Conservation (phyloP, 257 asterid genomes). For the Fraxinus excelsior region DNA sequence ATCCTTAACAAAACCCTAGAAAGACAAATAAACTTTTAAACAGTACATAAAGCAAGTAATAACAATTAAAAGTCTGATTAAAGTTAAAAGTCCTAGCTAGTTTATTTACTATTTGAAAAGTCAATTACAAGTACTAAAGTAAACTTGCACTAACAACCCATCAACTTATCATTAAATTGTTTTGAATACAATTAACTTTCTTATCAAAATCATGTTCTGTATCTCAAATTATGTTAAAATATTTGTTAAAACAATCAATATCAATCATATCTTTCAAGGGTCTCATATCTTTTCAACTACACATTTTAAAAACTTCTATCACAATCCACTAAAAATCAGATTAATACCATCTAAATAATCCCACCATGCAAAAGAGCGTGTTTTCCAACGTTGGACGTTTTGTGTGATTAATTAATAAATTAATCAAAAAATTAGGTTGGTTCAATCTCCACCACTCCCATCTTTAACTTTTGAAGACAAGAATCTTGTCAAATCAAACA, state of each 20-base stretch:
- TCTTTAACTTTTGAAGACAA: conserved; percentile 46
- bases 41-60: not conserved
- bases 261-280: too few species aligned
- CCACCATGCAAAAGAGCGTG: not conserved
- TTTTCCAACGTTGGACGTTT: not conserved
- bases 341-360: too few species aligned
- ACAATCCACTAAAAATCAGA: too few species aligned
- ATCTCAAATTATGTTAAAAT: too few species aligned
- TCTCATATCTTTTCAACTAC: too few species aligned
- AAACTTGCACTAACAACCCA: not conserved
- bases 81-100: not conserved
- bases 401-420: not conserved
- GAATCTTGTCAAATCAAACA: conserved; percentile 77
- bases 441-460: conserved; percentile 19
- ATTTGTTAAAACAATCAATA: too few species aligned
- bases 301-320: too few species aligned
- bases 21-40: not conserved
- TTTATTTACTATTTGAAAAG: not conserved
- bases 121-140: not conserved
- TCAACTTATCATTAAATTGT: too few species aligned
- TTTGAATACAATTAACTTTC: too few species aligned
- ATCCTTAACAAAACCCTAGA: not conserved
- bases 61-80: not conserved
- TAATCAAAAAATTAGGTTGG: conserved; percentile 25
- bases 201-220: too few species aligned